Percentiles rank a stretch among this genome's conserved stretches.
Conservation (phyloP, 2,329 filamentous ascomycete genomes). For the Fusarium xylarioides region DNA sequence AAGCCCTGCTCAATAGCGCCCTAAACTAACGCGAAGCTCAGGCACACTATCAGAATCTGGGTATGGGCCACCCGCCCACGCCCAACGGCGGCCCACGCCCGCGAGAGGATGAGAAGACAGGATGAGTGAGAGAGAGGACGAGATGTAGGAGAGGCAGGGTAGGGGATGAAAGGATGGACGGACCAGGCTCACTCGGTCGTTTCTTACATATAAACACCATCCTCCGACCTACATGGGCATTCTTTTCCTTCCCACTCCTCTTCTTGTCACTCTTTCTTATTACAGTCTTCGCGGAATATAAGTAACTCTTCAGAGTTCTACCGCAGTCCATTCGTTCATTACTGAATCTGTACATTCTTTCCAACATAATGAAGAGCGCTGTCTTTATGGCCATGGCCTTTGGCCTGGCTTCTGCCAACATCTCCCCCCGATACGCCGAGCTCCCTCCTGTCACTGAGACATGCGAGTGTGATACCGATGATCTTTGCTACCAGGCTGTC, state of each 20-base stretch:
- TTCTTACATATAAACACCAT: conserved; percentile 37
- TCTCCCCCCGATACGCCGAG: not conserved
- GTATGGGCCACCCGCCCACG: conserved; percentile 14
- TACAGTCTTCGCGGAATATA: conserved; percentile 29
- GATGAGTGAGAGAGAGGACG: not conserved
- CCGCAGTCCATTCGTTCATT: conserved; percentile 43
- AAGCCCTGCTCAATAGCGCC: conserved; percentile 27
- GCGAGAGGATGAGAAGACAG: conserved; percentile 6
- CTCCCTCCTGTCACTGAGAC: not conserved
- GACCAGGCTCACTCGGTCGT: not conserved
- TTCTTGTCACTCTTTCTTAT: conserved; percentile 34
- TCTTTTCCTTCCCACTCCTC: conserved; percentile 2
- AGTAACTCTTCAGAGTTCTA: conserved; percentile 37
- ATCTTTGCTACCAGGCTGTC: conserved; percentile 8
- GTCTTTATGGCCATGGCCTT: conserved; percentile 45
- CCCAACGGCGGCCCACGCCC: conserved; percentile 13
- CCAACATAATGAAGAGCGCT: conserved; percentile 47
- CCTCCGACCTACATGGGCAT: conserved; percentile 7
- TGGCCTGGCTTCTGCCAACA: conserved; percentile 35
- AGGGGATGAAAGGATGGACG: conserved; percentile 4
- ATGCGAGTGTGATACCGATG: conserved; percentile 11
- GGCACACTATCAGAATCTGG: conserved; percentile 25
- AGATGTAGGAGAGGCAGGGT: conserved; percentile 10
- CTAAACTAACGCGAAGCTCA: conserved; percentile 26
- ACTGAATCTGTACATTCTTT: conserved; percentile 39